These are phyloP conservation scores for Cryptosporidium tyzzeri DNA, from an alignment of 169 alveolate species.

Conservation along the genomic window DNA sequence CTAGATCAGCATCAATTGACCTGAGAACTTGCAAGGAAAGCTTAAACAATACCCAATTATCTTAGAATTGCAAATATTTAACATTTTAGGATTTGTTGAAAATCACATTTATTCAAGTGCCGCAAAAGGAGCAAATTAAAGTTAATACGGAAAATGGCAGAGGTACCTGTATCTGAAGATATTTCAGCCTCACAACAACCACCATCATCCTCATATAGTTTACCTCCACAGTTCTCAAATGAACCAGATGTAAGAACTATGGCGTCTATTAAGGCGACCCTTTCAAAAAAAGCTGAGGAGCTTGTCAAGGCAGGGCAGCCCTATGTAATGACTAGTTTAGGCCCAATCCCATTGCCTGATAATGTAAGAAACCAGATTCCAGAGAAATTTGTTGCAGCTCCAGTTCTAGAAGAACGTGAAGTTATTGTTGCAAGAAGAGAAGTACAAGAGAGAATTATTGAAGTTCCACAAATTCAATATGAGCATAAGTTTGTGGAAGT, in stretches of 20 bases:
- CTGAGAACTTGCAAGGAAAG: background rate
- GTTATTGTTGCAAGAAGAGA: slow-evolving; percentile 87
- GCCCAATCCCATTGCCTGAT: slow-evolving; percentile 87
- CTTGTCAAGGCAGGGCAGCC: slow-evolving; percentile 79
- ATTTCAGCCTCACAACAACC: slow-evolving; percentile 38
- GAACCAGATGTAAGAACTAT: slow-evolving; percentile 75
- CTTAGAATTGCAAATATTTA: slow-evolving; percentile 6
- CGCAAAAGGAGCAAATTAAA: slow-evolving; percentile 14
- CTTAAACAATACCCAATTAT: background rate
- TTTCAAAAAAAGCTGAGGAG: slow-evolving; percentile 75
- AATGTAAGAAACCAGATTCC: slow-evolving; percentile 85
- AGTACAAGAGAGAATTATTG: slow-evolving; percentile 86
- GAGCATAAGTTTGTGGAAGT: slow-evolving; percentile 86
- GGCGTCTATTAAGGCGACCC: slow-evolving; percentile 76
- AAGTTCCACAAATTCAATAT: slow-evolving; percentile 87
- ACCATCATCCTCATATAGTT: slow-evolving; percentile 29
- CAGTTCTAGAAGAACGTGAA: slow-evolving; percentile 87
- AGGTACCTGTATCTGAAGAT: slow-evolving; percentile 70
- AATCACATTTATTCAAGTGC: background rate
- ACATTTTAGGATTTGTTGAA: slow-evolving; percentile 17
- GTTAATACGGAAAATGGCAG: slow-evolving; percentile 18
- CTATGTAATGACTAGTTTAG: slow-evolving; percentile 88
- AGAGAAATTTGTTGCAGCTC: slow-evolving; percentile 88
- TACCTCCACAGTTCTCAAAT: slow-evolving; percentile 72
- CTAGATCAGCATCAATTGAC: slow-evolving; percentile 23